phyloP scores from a whole-genome alignment of 352 stramenopile species.

The Phytophthora hybrid region DNA sequence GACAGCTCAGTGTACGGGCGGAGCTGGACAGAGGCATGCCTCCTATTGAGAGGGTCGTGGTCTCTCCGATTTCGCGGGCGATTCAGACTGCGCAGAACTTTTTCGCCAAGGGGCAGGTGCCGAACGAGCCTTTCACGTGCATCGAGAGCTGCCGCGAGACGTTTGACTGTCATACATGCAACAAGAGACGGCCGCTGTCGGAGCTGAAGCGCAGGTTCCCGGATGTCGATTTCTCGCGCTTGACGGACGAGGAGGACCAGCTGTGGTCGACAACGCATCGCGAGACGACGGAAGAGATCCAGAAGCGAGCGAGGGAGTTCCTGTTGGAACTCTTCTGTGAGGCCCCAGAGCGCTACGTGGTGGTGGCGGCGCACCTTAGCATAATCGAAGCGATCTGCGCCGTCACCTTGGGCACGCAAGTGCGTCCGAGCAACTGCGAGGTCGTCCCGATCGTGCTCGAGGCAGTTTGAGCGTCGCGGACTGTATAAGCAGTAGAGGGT shows the following conservation, averaged over 20 bases:
- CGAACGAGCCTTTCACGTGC: conserved; percentile 51
- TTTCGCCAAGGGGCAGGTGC: conserved; percentile 51
- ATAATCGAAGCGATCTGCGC: conserved; percentile 79
- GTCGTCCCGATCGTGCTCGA: conserved; percentile 62
- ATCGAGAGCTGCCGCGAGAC: conserved; percentile 80
- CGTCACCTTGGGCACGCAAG: conserved; percentile 34
- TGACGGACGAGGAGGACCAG: conserved; percentile 65
- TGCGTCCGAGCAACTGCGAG: conserved; percentile 59
- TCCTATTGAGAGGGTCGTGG: conserved; percentile 37
- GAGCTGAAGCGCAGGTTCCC: conserved; percentile 64
- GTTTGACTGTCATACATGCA: conserved; percentile 75
- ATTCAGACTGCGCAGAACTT: conserved; percentile 82
- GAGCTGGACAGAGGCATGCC: conserved; percentile 55
- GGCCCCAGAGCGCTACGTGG: conserved; percentile 66
- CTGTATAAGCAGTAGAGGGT: neutral
- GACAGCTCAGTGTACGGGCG: conserved; percentile 35
- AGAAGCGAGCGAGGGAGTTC: conserved; percentile 56
- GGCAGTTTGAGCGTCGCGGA: conserved; percentile 1
- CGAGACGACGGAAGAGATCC: conserved; percentile 73
- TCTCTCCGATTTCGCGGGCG: conserved; percentile 60
- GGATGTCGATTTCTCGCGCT: conserved; percentile 67
- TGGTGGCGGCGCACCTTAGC: conserved; percentile 71
- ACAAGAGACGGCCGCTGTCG: conserved; percentile 61
- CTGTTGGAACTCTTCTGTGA: conserved; percentile 60
- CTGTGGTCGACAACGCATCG: conserved; percentile 67